Evolutionary conservation across 1,284 basidiomycete species (phyloP).

Genomic region (Cutaneotrichosporon sp.): DNA sequence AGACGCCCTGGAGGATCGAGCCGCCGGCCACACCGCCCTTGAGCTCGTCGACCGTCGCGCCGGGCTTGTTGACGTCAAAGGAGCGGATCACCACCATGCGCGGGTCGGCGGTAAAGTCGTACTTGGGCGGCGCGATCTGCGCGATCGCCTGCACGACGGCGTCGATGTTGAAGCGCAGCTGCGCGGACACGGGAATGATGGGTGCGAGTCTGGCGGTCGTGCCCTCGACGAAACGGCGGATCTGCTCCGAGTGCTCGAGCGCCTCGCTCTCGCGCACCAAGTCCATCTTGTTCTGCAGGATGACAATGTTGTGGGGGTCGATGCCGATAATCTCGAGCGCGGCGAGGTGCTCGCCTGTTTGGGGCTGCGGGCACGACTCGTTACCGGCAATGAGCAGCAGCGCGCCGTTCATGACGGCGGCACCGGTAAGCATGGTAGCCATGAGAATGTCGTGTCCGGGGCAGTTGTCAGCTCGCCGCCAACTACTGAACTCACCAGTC

Average conservation of each 20-base stretch:
- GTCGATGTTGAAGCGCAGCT: constrained; percentile 98
- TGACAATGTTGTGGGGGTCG: constrained; percentile 90
- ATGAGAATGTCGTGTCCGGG: constrained; percentile 92
- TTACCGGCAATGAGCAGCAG: constrained; percentile 93
- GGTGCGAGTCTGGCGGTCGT: constrained; percentile 96
- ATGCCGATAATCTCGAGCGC: constrained; percentile 98
- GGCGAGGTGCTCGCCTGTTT: constrained; percentile 97
- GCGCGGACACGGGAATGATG: constrained; percentile 97
- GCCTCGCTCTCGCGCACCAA: constrained; percentile 89
- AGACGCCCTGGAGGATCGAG: constrained; percentile 89
- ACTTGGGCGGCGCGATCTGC: constrained; percentile 88
- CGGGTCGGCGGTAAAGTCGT: constrained; percentile 89
- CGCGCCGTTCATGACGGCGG: constrained; percentile 99
- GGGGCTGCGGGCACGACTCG: constrained; percentile 98
- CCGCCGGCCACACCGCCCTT: constrained; percentile 99
- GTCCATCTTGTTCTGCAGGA: constrained; percentile 97
- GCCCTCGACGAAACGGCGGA: constrained; percentile 88
- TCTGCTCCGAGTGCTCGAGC: constrained; percentile 89
- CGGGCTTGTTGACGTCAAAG: constrained; percentile 99
- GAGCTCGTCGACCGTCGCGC: constrained; percentile 92
- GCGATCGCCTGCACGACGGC: constrained; percentile 99
- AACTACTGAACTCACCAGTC: no score
- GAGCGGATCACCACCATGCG: constrained; percentile 97
- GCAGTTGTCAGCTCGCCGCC: no score
- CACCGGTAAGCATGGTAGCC: constrained; percentile 99